phyloP scores from a whole-genome alignment of 179 eudicot genomes.

The Nepenthes alata region DNA sequence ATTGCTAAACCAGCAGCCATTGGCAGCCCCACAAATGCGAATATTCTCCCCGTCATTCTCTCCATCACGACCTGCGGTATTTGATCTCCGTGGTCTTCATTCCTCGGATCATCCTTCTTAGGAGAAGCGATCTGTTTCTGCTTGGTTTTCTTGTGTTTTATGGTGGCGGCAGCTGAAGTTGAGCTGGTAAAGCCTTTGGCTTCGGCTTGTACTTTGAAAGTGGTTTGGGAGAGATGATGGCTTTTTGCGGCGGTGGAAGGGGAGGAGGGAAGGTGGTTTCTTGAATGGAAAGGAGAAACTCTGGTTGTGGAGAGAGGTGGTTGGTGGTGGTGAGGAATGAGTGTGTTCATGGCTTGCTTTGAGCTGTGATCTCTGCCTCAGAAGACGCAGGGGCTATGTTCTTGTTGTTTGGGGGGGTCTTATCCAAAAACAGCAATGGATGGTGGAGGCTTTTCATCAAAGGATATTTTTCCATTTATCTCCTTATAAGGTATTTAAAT shows the following conservation, averaged over 20 bases:
- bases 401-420: constrained; percentile 13
- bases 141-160: not conserved
- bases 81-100: constrained; percentile 32
- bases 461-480: too few species aligned
- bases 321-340: constrained; percentile 13
- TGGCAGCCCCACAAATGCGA: constrained; percentile 51
- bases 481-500: too few species aligned
- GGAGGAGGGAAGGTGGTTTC: constrained; percentile 7
- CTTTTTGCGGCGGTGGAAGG: constrained; percentile 5
- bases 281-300: constrained; percentile 16
- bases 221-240: constrained; percentile 9
- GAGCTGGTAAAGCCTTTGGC: constrained; percentile 38
- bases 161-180: not conserved
- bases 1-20: constrained; percentile 34
- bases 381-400: not conserved
- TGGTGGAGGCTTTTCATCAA: constrained; percentile 12
- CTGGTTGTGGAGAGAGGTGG: constrained; percentile 12
- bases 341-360: constrained; percentile 32
- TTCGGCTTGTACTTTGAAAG: constrained; percentile 33
- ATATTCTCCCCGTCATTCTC: constrained; percentile 57
- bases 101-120: constrained; percentile 1
- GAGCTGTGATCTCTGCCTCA: too few species aligned
- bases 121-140: constrained; percentile 8
- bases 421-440: constrained; percentile 29
- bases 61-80: constrained; percentile 51